Conservation (phyloP, 2,329 filamentous ascomycete genomes). For the Neoscytalidium dimidiatum region DNA sequence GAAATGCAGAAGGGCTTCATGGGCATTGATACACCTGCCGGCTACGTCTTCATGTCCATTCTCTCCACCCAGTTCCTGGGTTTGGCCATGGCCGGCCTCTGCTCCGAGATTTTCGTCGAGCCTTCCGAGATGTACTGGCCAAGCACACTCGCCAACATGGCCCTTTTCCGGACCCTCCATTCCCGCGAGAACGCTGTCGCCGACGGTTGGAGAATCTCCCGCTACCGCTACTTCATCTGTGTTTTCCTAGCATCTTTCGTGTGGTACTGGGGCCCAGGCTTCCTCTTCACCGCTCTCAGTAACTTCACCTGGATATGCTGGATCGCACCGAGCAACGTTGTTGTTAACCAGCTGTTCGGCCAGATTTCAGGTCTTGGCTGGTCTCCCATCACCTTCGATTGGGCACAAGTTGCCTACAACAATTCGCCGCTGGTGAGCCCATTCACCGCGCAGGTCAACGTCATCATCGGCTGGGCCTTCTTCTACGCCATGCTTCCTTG, state of each 20-base stretch:
- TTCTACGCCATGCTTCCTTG: slow-evolving; percentile 35
- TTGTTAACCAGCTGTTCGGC: slow-evolving; percentile 74
- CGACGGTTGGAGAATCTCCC: slow-evolving; percentile 66
- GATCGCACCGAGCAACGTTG: slow-evolving; percentile 65
- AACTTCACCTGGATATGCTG: slow-evolving; percentile 70
- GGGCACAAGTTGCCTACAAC: slow-evolving; percentile 52
- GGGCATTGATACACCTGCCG: slow-evolving; percentile 23
- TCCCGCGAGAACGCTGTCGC: slow-evolving; percentile 63
- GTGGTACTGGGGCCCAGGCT: slow-evolving; percentile 54
- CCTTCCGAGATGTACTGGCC: slow-evolving; percentile 77
- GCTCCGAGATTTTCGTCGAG: slow-evolving; percentile 29
- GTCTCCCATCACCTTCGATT: slow-evolving; percentile 74
- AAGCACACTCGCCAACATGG: slow-evolving; percentile 64
- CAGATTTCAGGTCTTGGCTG: slow-evolving; percentile 67
- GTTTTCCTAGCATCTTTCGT: slow-evolving; percentile 59
- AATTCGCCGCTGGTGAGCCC: slow-evolving; percentile 36
- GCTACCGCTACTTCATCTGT: slow-evolving; percentile 66
- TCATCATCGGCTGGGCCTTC: slow-evolving; percentile 33
- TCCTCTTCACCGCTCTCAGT: slow-evolving; percentile 68
- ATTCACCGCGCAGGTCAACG: slow-evolving; percentile 33
- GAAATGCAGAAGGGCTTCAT: slow-evolving; percentile 48
- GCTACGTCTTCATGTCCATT: slow-evolving; percentile 50
- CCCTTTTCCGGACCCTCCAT: slow-evolving; percentile 73
- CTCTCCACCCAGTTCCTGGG: slow-evolving; percentile 67
- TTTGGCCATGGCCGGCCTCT: slow-evolving; percentile 29